Percentiles rank a stretch among this genome's conserved stretches.
phyloP scores from a whole-genome alignment of 371 early-diverging fungal genomes.

The Apophysomyces sp. region DNA sequence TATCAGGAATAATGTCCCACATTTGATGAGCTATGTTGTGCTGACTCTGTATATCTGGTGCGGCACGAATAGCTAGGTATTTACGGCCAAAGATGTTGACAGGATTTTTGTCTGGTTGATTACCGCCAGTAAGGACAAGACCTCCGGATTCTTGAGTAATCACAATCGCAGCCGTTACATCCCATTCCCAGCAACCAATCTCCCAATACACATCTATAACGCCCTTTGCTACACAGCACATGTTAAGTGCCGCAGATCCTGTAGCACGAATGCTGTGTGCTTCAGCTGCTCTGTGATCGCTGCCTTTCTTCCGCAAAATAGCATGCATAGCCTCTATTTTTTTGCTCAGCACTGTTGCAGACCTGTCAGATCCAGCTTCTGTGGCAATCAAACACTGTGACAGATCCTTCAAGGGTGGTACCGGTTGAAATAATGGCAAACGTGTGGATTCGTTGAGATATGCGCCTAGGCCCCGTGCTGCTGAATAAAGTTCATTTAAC shows the following conservation, averaged over 20 bases:
- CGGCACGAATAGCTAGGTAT: constrained; percentile 49
- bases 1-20: constrained; percentile 41
- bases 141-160: constrained; percentile 79
- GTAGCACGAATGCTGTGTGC: constrained; percentile 77
- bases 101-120: constrained; percentile 19
- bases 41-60: constrained; percentile 25
- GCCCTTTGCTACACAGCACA: constrained; percentile 84
- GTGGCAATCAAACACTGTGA: constrained; percentile 73
- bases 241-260: constrained; percentile 81
- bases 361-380: constrained; percentile 83
- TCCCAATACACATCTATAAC: constrained; percentile 90
- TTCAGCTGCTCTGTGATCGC: constrained; percentile 29
- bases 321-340: constrained; percentile 69
- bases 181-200: constrained; percentile 83
- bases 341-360: constrained; percentile 54
- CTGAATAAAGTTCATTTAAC: constrained; percentile 76
- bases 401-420: constrained; percentile 61
- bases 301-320: constrained; percentile 23
- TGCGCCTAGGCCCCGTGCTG: constrained; percentile 68
- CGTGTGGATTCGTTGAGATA: constrained; percentile 56
- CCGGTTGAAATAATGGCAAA: constrained; percentile 59
- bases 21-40: constrained; percentile 36
- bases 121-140: constrained; percentile 58
- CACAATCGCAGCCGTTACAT: constrained; percentile 77
- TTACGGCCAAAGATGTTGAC: constrained; percentile 52